A percentile compares a stretch with the other conserved stretches of the same genome.
Conservation (phyloP, 1,139 yeast genomes). For the Taphrina flavorubra region DNA sequence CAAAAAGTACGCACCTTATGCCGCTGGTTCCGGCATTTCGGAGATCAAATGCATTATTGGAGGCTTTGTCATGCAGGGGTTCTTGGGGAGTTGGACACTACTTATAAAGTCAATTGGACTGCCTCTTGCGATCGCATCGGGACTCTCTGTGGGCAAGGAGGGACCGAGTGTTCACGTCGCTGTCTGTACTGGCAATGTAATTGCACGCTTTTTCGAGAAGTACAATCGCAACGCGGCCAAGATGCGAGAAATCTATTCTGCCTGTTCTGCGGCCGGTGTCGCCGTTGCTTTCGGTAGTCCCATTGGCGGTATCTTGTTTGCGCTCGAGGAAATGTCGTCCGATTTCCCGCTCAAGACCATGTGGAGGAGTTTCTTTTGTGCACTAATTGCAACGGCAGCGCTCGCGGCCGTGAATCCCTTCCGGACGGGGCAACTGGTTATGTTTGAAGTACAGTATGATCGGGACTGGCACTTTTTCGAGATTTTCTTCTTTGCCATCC, state of each 20-base stretch:
- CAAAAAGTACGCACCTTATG: conserved; percentile 76
- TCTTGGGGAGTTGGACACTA: conserved; percentile 75
- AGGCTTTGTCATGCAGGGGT: conserved; percentile 82
- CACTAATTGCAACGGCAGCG: conserved; percentile 83
- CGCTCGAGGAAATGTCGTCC: conserved; percentile 76
- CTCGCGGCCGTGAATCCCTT: conserved; percentile 75
- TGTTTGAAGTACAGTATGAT: conserved; percentile 86
- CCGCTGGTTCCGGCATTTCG: conserved; percentile 96
- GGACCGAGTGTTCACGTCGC: conserved; percentile 90
- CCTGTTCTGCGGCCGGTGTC: conserved; percentile 80
- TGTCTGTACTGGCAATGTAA: conserved; percentile 74
- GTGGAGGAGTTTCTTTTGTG: conserved; percentile 91
- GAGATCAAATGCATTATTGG: conserved; percentile 95
- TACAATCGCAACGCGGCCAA: conserved; percentile 53
- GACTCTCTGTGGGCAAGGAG: conserved; percentile 80
- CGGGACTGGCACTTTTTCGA: conserved; percentile 87
- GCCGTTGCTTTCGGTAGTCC: conserved; percentile 79
- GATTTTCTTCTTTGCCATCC: conserved; percentile 72
- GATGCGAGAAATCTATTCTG: conserved; percentile 68
- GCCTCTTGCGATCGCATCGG: conserved; percentile 85
- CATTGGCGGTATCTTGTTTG: conserved; percentile 72
- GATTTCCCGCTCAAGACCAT: conserved; percentile 76
- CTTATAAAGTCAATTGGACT: conserved; percentile 76
- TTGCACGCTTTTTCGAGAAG: conserved; percentile 63
- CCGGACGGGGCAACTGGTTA: conserved; percentile 89